Evolutionary conservation across 495 filamentous ascomycete species (phyloP).

Genomic region (Hyaloscypha variabilis): DNA sequence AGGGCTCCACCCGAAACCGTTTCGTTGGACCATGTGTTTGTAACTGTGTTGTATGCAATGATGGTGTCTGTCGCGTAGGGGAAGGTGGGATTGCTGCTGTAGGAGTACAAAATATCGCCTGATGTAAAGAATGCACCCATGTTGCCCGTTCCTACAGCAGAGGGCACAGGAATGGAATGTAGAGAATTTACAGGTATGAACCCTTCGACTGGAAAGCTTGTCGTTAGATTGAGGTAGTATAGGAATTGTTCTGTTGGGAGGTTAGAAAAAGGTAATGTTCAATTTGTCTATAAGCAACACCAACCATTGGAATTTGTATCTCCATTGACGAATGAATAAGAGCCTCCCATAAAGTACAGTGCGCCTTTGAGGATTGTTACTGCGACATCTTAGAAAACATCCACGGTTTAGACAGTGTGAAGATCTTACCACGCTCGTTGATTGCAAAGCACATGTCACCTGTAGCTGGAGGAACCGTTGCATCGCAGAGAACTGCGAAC

Average conservation of each 20-base stretch:
- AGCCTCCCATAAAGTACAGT: conserved; percentile 2
- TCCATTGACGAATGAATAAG: background rate
- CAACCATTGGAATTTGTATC: background rate
- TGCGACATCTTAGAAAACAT: background rate
- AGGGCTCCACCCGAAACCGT: background rate
- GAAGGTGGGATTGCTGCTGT: background rate
- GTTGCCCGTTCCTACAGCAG: conserved; percentile 25
- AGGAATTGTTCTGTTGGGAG: background rate
- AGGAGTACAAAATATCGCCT: conserved; percentile 8
- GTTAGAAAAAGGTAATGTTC: background rate
- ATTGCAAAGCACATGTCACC: conserved; percentile 1
- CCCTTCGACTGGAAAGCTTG: background rate
- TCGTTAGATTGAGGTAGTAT: conserved; percentile 4
- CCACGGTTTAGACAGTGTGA: background rate
- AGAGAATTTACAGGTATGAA: conserved; percentile 1
- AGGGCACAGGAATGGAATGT: background rate
- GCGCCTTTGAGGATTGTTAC: background rate
- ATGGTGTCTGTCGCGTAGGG: background rate
- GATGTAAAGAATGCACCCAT: conserved; percentile 35
- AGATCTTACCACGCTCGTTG: background rate
- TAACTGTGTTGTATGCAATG: conserved; percentile 4
- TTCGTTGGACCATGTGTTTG: background rate
- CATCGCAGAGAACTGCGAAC: background rate
- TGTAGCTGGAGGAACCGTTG: background rate
- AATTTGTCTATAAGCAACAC: background rate